Evolutionary conservation across 2,329 filamentous ascomycete genomes (phyloP), one percentile per base, ranked within the genome.

Genomic region (Epichloe uncinata): DNA sequence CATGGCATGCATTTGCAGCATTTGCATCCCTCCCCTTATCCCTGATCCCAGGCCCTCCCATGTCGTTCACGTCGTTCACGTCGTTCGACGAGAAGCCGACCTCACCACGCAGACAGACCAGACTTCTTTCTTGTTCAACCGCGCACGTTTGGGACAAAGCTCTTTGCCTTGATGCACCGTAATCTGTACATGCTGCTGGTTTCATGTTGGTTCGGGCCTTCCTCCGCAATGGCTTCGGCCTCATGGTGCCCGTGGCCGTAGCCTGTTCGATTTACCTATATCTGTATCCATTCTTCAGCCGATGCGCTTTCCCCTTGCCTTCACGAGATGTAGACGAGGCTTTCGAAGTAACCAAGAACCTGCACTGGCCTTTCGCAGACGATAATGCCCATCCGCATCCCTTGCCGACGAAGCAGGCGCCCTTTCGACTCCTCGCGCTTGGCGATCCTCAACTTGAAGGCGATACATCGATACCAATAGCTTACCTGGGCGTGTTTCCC

Each of bases 371-470:
- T 2, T 65, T 58, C 37, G 57, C 56, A n/a, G 56, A 56, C 52
- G 50, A 55, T 22, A 42, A 57, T 18, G 6, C 55, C 6, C 52
- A 58, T 2, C 36, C 58, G 22, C 54, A 57, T n/a, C 48, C 52
- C n/a, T 47, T 54, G 40, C 60, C 55, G 26, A 58, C 56, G 16
- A 61, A 60, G 47, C 58, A 58, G 58, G 87, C 88, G 3, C 87
- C 89, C 0, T 95, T 97, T 61, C 79, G 91, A 51, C 79, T 97
- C 3, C 82, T 97, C 13, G 82, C 89, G 1, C 78, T 97, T 20
- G 91, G 86, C 53, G 91, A 97, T 65, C 91, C 91, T 5, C 91
- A 97, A 65, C 78, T 97, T 49, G 91, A 97, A 69, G 91, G 91
- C 58, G 87, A 95, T 63, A 88, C 85, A 2, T 89, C 87, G 6